A percentile compares a stretch with the other conserved stretches of the same genome.
These are phyloP conservation scores for Massospora cicadina DNA, from an alignment of 371 early-diverging fungal species.

Conservation along the genomic window DNA sequence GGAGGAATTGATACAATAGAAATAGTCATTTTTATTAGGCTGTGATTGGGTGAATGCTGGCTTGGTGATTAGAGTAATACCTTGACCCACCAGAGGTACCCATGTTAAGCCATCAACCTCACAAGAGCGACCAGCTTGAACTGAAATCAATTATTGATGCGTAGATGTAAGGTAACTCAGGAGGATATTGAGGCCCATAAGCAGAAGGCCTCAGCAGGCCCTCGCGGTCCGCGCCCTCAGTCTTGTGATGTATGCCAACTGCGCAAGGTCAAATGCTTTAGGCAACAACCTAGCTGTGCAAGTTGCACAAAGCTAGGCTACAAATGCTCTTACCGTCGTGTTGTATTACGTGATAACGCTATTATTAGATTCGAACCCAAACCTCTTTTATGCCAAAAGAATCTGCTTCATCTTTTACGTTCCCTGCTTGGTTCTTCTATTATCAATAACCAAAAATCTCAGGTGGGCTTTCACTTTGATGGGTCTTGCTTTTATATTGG, in stretches of 20 bases:
- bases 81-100: no score
- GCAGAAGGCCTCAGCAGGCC: neutral
- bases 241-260: constrained; percentile 3
- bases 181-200: neutral
- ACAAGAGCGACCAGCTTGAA: no score
- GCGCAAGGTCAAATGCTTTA: constrained; percentile 1
- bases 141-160: no score
- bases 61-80: no score
- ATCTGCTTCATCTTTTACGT: neutral
- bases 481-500: neutral
- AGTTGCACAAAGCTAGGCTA: neutral
- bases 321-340: neutral
- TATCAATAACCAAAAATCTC: neutral
- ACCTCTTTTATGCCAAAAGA: neutral
- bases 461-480: neutral
- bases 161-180: neutral
- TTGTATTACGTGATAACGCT: neutral
- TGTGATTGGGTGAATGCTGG: no score
- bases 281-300: neutral
- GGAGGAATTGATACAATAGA: no score
- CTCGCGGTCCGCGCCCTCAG: neutral
- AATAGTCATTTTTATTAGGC: no score
- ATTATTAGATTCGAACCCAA: neutral
- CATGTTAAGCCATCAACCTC: no score
- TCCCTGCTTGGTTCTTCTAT: neutral